phyloP scores from a whole-genome alignment of 352 stramenopile species.

The Phytopythium litorale region DNA sequence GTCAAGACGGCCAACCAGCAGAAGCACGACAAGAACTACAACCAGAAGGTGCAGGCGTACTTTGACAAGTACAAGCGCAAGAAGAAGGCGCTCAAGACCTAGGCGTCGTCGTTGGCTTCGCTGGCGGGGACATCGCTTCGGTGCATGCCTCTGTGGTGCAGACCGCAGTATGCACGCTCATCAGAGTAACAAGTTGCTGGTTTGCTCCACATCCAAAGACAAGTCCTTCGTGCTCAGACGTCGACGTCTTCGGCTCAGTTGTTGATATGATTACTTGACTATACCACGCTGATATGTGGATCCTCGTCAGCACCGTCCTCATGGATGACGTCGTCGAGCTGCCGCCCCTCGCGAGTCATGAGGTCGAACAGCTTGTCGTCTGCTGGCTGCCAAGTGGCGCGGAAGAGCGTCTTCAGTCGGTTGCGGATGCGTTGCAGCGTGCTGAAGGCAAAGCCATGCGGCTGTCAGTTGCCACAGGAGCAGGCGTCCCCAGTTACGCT shows the following conservation, averaged over 20 bases:
- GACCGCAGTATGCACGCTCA: not conserved
- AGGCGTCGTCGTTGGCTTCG: slow-evolving; percentile 3
- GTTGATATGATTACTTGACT: not conserved
- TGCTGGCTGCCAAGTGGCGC: slow-evolving; percentile 41
- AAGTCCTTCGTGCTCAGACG: not conserved
- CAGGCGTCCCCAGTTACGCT: not conserved
- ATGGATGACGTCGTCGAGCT: not conserved
- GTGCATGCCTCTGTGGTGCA: not conserved
- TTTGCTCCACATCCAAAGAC: not conserved
- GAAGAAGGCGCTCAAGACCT: slow-evolving; percentile 93
- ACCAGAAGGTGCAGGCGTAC: slow-evolving; percentile 93
- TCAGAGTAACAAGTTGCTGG: not conserved
- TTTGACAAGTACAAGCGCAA: slow-evolving; percentile 96
- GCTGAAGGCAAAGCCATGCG: slow-evolving; percentile 17
- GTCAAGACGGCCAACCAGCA: slow-evolving; percentile 98
- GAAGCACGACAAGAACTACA: slow-evolving; percentile 98
- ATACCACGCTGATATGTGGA: not conserved
- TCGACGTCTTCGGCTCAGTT: not conserved
- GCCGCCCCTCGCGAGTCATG: not conserved
- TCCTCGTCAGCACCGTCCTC: not conserved
- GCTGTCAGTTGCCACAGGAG: slow-evolving; percentile 3
- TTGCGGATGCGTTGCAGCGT: slow-evolving; percentile 60
- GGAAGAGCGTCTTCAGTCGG: slow-evolving; percentile 50
- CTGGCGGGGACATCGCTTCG: not conserved
- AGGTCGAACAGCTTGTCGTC: slow-evolving; percentile 42